Evolutionary conservation across 2,329 filamentous ascomycete genomes (phyloP), one percentile per base, ranked within the genome.

Genomic region (Colletotrichum sp.): DNA sequence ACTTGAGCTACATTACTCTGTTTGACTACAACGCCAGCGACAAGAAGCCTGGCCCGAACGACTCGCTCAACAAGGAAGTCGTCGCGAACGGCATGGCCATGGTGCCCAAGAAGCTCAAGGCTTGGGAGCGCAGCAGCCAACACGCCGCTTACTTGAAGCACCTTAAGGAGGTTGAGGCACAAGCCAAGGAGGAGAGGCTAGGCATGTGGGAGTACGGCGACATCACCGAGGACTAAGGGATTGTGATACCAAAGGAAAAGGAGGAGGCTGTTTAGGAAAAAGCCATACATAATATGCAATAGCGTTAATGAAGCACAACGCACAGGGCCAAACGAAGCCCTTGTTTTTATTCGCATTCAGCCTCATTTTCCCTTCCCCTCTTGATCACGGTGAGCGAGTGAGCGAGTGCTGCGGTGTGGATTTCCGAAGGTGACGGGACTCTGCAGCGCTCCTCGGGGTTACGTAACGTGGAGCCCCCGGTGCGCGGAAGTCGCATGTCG

Each of bases 171-270:
- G 91, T 94, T 68, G 94, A 98, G 88, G 89, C 90, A 44, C 89
- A 93, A 84, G 96, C 96, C 6, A 98, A 98, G 91, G 88, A 91
- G 71, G 92, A 93, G 73, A 92, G 96, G 78, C 89, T 92, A 79
- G 97, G 97, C 59, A 97, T 98, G 91, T 99, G 96, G 96, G 97
- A 99, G 90, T 99, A 99, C 86, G 97, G 97, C 80, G 97, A 99
- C 84, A 90, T 98, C 82, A 98, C 95, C 16, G 96, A 98, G 88
- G 95, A 98, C 82, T 96, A 92, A 84, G 44, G 28, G 30, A 49
- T 30, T 44, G 30, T 36, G 63, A 57, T 64, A 60, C 32, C 32
- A 63, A n/a, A 21, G 55, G 18, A 52, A 64, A 49, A 69, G 34
- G 59, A 18, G 30, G 28, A 28, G 44, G 70, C 10, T 34, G 44